Evolutionary conservation across 305 asterid genomes (phyloP).

Genomic region (Fraxinus latifolia): DNA sequence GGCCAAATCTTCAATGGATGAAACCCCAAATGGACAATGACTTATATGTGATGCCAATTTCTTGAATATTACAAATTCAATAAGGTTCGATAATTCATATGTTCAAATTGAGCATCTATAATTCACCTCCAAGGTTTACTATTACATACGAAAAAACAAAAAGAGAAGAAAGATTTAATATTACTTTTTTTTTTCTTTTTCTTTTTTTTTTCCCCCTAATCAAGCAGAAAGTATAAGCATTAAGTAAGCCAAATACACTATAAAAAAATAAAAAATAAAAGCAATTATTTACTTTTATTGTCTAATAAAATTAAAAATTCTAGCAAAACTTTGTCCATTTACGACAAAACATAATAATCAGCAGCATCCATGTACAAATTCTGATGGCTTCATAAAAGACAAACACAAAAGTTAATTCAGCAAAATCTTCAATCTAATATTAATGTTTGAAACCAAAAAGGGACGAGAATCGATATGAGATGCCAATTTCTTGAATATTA

Average conservation of each 20-base stretch:
- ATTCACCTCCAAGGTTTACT: too few species aligned
- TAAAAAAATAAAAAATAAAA: too few species aligned
- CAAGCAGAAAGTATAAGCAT: background rate
- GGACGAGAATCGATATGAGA: background rate
- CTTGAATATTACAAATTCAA: background rate
- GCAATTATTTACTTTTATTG: background rate
- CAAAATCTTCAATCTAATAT: background rate
- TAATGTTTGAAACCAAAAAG: background rate
- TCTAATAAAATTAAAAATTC: background rate
- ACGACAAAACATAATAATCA: background rate
- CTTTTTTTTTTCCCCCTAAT: background rate
- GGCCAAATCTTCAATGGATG: background rate
- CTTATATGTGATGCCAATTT: background rate
- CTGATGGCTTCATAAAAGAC: background rate
- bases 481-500: too few species aligned
- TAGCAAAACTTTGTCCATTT: background rate
- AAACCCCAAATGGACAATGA: background rate
- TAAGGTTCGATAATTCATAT: too few species aligned
- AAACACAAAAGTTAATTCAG: background rate
- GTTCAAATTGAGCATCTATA: too few species aligned
- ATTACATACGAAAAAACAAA: too few species aligned
- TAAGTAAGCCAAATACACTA: background rate
- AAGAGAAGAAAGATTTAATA: too few species aligned
- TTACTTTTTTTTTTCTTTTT: background rate
- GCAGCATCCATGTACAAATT: background rate